Conservation (phyloP, 2,329 filamentous ascomycete genomes). For the Trichoderma afroharzianum region DNA sequence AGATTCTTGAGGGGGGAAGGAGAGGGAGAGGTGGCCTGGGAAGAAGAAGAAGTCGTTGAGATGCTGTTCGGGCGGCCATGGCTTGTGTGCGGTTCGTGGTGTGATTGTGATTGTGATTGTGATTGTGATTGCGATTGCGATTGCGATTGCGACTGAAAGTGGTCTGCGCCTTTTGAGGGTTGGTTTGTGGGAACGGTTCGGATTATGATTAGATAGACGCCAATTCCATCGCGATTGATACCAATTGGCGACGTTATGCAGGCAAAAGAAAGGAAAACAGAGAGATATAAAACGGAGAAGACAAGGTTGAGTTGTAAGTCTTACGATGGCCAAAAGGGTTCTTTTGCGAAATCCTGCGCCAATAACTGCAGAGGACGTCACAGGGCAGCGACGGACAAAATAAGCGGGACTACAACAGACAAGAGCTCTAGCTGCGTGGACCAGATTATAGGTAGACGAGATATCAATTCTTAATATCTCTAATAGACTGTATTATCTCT, state of each 20-base stretch:
- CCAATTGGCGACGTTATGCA: neutral
- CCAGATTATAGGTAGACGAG: fast-evolving
- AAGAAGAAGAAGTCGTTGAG: neutral
- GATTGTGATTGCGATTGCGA: neutral
- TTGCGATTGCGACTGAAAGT: neutral
- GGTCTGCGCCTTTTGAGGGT: neutral
- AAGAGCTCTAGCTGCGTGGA: neutral
- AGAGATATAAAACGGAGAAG: neutral
- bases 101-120: neutral
- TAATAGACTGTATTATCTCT: fast-evolving
- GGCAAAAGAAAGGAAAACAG: neutral
- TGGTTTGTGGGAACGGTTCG: neutral
- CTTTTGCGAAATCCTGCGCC: neutral
- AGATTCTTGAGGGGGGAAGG: neutral
- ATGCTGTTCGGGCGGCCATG: slow-evolving; percentile 20
- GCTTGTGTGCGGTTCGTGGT: neutral
- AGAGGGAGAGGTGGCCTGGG: neutral
- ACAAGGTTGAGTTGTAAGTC: neutral
- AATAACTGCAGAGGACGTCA: neutral
- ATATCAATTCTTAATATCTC: neutral
- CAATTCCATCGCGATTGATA: neutral
- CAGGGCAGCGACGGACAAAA: neutral
- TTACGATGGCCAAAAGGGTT: neutral
- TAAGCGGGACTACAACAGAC: neutral
- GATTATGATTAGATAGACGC: neutral